Evolutionary conservation across 352 stramenopile genomes (phyloP), one percentile per base, ranked within the genome.

Genomic region (Halophytophthora batemanensis): DNA sequence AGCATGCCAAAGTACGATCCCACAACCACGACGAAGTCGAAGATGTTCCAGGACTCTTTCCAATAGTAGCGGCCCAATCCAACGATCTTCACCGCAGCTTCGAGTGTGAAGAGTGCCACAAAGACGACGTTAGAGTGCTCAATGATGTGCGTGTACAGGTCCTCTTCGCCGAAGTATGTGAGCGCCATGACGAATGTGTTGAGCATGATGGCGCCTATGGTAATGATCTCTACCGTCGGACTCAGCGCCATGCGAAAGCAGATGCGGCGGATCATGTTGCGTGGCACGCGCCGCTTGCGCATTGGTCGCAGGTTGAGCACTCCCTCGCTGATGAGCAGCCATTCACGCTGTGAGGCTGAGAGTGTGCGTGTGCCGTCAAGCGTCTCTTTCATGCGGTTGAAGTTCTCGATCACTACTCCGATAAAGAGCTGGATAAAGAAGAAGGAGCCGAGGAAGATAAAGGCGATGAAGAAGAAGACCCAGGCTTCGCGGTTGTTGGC

Each of bases 391-490:
- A 86, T 86, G 3, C 62, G 69, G 29, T 90, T 90, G 47, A 96
- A 97, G 46, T 96, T 95, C 53, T 97, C 87, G 29, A 96, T 91
- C 47, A 96, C 81, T 21, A 96, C 87, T 23, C 87, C 90, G 4
- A 96, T 87, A 60, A 97, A 97, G 3, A 97, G 70, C 55, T 97
- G 88, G 34, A 96, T 90, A 18, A 96, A 76, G 56, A 97, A 96
- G 60, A 95, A 96, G 18, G 84, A 77, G 17, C 87, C 86, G 3
- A 90, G 59, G 21, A 96, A 71, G 45, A 97, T 90, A 58, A 96
- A 97, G 7, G 75, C 37, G 45, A 96, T 83, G 59, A 89, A 96
- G 56, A 95, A 96, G 13, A 93, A 38, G 6, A 78, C 78, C 77
- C 86, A 93, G 5, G 65, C 45, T 31, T 77, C 62, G 36, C 82